Evolutionary conservation across 2,329 filamentous ascomycete genomes (phyloP), one percentile per base, ranked within the genome.

Genomic region (Cladorrhinum sp.): DNA sequence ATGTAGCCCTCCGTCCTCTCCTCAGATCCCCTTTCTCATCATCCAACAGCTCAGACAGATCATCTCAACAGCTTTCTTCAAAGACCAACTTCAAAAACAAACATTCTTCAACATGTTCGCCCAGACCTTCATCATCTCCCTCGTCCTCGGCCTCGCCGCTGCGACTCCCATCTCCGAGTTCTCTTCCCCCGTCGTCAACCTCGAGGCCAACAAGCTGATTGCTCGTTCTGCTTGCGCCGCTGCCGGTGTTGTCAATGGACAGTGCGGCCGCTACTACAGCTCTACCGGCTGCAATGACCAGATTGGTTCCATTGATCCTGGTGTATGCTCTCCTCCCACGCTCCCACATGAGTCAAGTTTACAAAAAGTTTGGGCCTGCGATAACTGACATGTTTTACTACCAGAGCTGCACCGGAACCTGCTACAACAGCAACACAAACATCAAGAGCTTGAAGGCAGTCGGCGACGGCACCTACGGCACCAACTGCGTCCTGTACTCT

Each of bases 211-310:
- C 49, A 50, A 61, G 27, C 49, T 61, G 23, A 22, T 45, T 29
- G 54, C 54, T 8, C 54, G 45, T 24, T 22, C 50, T 23, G 59
- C 48, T 16, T 62, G 60, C 36, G 60, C 48, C 23, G 52, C 53
- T 22, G 29, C 60, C 10, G 60, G 60, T 23, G 49, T 57, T 4
- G 36, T 60, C 48, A 62, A 60, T 32, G 60, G 57, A 24, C 57
- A 62, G 49, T 62, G 60, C 50, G 60, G 57, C 2, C 60, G 60
- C 25, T 60, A 60, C 49, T 62, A 54, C 50, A 48, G 57, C 9
- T 52, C 45, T 25, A 52, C 52, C 13, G 38, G 50, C 53, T 62
- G 55, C 55, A 45, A 45, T 16, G 55, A 57, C 45, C 45, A 50
- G 48, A 57, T 57, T 45, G 48, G 48, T 24, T 24, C 41, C n/a